Evolutionary conservation across 257 asterid genomes (phyloP).

Genomic region (Solanum etuberosum): DNA sequence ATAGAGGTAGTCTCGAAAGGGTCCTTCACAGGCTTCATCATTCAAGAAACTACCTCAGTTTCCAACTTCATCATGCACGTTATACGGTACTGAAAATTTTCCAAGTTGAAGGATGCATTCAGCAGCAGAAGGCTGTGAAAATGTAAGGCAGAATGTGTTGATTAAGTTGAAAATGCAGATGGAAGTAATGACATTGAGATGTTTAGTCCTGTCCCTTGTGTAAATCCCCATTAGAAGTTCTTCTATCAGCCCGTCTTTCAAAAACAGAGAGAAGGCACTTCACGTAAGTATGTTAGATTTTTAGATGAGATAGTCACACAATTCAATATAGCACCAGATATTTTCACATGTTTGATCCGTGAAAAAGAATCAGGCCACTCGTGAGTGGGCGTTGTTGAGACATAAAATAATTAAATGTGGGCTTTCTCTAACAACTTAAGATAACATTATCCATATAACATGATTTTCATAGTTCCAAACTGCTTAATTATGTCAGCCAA

Average conservation of each 20-base stretch:
- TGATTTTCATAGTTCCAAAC: neutral
- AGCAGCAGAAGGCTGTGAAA: neutral
- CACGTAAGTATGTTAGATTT: neutral
- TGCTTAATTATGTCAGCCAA: neutral
- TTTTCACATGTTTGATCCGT: neutral
- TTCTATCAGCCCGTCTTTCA: neutral
- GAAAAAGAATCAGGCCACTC: neutral
- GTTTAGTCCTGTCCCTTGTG: neutral
- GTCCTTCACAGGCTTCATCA: neutral
- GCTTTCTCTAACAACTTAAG: neutral
- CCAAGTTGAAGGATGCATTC: neutral
- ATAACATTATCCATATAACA: neutral
- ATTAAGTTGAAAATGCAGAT: neutral
- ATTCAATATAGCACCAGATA: neutral
- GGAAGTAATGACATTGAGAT: neutral
- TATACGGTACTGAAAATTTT: neutral
- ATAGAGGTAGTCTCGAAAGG: neutral
- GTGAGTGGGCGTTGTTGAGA: neutral
- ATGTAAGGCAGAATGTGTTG: neutral
- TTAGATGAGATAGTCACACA: neutral
- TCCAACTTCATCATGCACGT: neutral
- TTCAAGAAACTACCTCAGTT: neutral
- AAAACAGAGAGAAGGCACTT: neutral
- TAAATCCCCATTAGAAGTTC: neutral
- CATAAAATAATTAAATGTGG: neutral